Conservation (phyloP, 2,329 filamentous ascomycete species). For the Pseudogymnoascus sp. region DNA sequence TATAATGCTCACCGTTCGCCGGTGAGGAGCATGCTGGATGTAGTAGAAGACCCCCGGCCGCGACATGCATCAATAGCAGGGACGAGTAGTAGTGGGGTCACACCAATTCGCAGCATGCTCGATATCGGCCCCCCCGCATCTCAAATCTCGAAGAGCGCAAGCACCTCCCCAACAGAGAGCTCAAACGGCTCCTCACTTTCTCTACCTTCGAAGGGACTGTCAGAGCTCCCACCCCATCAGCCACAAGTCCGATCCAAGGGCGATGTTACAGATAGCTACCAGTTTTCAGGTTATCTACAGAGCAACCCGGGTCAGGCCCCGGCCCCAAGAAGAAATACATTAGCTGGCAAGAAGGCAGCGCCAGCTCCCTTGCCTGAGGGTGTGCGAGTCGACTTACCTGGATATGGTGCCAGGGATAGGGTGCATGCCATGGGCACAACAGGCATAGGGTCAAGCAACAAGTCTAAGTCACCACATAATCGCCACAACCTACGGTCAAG, state of each 20-base stretch:
- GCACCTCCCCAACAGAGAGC: slow-evolving; percentile 39
- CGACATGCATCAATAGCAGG: slow-evolving; percentile 21
- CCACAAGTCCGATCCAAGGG: slow-evolving; percentile 35
- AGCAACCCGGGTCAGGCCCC: slow-evolving; percentile 35
- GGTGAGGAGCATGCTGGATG: slow-evolving; percentile 59
- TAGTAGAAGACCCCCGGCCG: slow-evolving; percentile 36
- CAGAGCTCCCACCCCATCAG: slow-evolving; percentile 43
- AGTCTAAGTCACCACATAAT: slow-evolving; percentile 26
- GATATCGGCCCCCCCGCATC: slow-evolving; percentile 35
- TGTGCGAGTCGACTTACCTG: slow-evolving; percentile 36
- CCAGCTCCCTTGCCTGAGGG: slow-evolving; percentile 40
- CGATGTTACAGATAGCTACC: slow-evolving; percentile 47
- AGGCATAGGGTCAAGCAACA: slow-evolving; percentile 13
- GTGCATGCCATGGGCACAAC: slow-evolving; percentile 20
- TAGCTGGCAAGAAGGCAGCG: slow-evolving; percentile 33
- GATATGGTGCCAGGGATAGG: slow-evolving; percentile 25
- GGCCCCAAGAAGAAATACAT: slow-evolving; percentile 44
- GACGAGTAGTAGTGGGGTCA: slow-evolving; percentile 31
- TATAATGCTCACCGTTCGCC: slow-evolving; percentile 54
- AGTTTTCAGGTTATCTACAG: slow-evolving; percentile 52
- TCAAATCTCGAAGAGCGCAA: slow-evolving; percentile 34
- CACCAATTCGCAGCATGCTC: slow-evolving; percentile 56
- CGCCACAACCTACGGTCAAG: slow-evolving; percentile 23
- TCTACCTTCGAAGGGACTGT: slow-evolving; percentile 38
- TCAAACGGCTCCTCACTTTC: background rate